Conservation (phyloP, 1,139 yeast species). For the Geotrichum candidum region DNA sequence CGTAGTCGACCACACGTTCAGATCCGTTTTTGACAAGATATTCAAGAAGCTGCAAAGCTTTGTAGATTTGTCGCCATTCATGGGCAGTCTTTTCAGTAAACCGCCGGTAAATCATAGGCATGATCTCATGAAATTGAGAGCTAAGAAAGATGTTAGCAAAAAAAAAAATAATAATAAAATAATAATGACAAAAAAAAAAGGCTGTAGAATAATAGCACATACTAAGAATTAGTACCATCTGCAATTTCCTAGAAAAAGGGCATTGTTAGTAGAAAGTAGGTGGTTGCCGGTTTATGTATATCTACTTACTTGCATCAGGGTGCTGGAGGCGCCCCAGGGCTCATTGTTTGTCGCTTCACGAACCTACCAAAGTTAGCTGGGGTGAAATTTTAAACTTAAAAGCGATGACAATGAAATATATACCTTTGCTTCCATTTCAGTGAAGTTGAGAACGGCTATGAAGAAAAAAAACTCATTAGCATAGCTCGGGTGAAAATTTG, state of each 20-base stretch:
- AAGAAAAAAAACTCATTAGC: slow-evolving; percentile 23
- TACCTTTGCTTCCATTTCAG: slow-evolving; percentile 93
- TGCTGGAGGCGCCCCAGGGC: slow-evolving; percentile 98
- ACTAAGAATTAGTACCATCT: slow-evolving; percentile 83
- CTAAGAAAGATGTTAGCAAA: slow-evolving; percentile 22
- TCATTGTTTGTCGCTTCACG: slow-evolving; percentile 97
- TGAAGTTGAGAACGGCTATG: slow-evolving; percentile 76
- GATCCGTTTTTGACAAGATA: slow-evolving; percentile 87
- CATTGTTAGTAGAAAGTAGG: background rate
- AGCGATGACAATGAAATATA: background rate
- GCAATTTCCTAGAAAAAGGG: slow-evolving; percentile 60
- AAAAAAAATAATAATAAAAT: background rate
- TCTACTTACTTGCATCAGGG: slow-evolving; percentile 57
- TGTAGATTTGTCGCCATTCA: slow-evolving; percentile 98
- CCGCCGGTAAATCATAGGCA: slow-evolving; percentile 41
- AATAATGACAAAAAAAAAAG: background rate
- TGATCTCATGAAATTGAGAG: slow-evolving; percentile 41
- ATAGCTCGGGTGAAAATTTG: slow-evolving; percentile 2
- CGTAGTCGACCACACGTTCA: slow-evolving; percentile 92
- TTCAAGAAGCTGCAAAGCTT: slow-evolving; percentile 84
- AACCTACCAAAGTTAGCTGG: slow-evolving; percentile 21
- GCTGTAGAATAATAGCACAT: slow-evolving; percentile 16
- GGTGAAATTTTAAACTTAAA: background rate
- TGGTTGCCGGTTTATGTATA: background rate
- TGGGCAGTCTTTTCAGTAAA: slow-evolving; percentile 92